These are phyloP conservation scores for Phytophthora fragariae DNA, from an alignment of 352 stramenopile species.

Conservation along the genomic window DNA sequence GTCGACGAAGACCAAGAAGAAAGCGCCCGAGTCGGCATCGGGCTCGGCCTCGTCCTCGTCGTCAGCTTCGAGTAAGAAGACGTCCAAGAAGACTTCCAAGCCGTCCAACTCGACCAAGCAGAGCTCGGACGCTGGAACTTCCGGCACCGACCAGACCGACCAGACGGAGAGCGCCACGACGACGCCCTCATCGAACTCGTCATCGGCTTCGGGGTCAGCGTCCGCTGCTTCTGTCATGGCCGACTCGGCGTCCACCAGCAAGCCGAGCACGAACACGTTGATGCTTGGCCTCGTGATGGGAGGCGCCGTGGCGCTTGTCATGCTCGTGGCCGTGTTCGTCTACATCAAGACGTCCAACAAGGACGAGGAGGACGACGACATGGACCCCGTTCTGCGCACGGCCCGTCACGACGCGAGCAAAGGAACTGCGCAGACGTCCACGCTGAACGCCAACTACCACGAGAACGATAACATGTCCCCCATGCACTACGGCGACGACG, in stretches of 20 bases:
- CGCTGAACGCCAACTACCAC: constrained; percentile 43
- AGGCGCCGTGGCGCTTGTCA: constrained; percentile 48
- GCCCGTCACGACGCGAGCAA: constrained; percentile 19
- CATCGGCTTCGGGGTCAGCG: constrained; percentile 21
- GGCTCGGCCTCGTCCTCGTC: constrained; percentile 21
- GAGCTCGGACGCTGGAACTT: constrained; percentile 1
- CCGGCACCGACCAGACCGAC: background rate
- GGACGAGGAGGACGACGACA: constrained; percentile 49
- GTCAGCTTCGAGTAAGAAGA: constrained; percentile 8
- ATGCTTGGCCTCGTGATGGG: constrained; percentile 60
- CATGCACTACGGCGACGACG: constrained; percentile 27
- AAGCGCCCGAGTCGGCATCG: constrained; percentile 17
- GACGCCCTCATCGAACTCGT: constrained; percentile 14
- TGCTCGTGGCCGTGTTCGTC: constrained; percentile 58
- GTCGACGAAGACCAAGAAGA: constrained; percentile 8
- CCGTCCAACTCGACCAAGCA: constrained; percentile 8
- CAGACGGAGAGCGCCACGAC: background rate
- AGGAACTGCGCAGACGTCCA: constrained; percentile 32
- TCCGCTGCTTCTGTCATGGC: constrained; percentile 35
- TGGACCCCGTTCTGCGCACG: constrained; percentile 34
- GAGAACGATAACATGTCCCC: constrained; percentile 44
- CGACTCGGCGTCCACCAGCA: constrained; percentile 36
- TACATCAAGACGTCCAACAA: constrained; percentile 51
- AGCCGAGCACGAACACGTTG: constrained; percentile 34
- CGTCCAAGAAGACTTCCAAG: background rate